Conservation (phyloP, 2,329 filamentous ascomycete genomes). For the Fulvia fulva region DNA sequence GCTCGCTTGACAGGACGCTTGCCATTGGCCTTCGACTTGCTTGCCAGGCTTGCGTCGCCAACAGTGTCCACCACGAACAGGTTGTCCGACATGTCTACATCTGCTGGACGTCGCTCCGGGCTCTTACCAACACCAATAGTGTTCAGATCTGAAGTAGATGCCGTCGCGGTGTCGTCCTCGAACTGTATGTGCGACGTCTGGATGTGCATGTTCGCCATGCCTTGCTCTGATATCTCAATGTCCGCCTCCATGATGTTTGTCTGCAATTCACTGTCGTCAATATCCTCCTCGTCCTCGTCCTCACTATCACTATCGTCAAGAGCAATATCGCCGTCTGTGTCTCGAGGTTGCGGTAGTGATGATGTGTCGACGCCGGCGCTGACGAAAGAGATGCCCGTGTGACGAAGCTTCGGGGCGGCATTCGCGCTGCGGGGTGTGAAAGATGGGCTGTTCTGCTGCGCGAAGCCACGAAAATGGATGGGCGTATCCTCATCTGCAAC, state of each 20-base stretch:
- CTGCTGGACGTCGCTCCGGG: not conserved
- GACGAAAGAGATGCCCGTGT: slow-evolving; percentile 57
- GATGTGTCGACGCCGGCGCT: slow-evolving; percentile 51
- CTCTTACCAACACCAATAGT: slow-evolving; percentile 9
- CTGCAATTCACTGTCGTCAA: slow-evolving; percentile 24
- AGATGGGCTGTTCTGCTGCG: slow-evolving; percentile 16
- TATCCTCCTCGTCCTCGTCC: slow-evolving; percentile 22
- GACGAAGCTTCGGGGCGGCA: slow-evolving; percentile 46
- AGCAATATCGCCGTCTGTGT: slow-evolving; percentile 16
- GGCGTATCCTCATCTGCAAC: slow-evolving; percentile 17
- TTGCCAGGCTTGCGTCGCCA: slow-evolving; percentile 29
- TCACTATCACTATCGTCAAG: slow-evolving; percentile 19
- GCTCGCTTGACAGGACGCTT: slow-evolving; percentile 32
- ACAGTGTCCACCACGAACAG: slow-evolving; percentile 34
- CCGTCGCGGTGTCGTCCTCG: slow-evolving; percentile 9
- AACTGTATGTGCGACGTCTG: slow-evolving; percentile 20
- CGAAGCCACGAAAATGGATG: slow-evolving; percentile 29
- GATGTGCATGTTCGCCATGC: slow-evolving; percentile 32
- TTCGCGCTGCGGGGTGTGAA: slow-evolving; percentile 41
- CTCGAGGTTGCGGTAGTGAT: slow-evolving; percentile 32
- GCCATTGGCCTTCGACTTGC: slow-evolving; percentile 11
- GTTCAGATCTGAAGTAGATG: slow-evolving; percentile 14
- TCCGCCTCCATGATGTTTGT: slow-evolving; percentile 33
- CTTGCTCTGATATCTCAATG: slow-evolving; percentile 27
- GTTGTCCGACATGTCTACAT: slow-evolving; percentile 5